These are phyloP conservation scores for Mycena albidolilacea DNA, from an alignment of 768 basidiomycete genomes.

Conservation along the genomic window DNA sequence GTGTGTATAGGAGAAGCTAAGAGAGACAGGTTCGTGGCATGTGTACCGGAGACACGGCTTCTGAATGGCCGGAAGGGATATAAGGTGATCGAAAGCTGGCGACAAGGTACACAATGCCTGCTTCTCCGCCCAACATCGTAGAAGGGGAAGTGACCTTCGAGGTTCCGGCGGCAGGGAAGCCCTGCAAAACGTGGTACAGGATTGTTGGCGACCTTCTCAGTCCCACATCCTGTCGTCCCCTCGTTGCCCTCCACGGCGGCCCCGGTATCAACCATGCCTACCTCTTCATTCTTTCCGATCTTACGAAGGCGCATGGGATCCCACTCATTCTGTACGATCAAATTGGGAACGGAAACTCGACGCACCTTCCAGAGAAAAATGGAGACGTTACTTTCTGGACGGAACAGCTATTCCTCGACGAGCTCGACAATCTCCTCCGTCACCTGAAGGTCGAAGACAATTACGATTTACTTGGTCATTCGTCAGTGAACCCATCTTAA, in stretches of 20 bases:
- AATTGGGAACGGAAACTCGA: conserved; percentile 66
- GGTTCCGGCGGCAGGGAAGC: conserved; percentile 35
- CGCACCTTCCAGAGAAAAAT: conserved; percentile 66
- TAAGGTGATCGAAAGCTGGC: conserved; percentile 2
- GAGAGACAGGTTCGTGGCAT: not conserved
- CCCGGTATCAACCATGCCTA: conserved; percentile 64
- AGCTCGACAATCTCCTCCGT: conserved; percentile 62
- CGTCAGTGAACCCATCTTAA: conserved; percentile 50
- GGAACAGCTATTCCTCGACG: conserved; percentile 63
- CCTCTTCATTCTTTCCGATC: conserved; percentile 55
- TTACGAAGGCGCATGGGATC: conserved; percentile 52
- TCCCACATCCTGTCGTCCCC: conserved; percentile 51
- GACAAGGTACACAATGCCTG: not conserved
- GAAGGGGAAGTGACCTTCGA: conserved; percentile 28
- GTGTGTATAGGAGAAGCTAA: too few relatives aligned
- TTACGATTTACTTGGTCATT: conserved; percentile 68
- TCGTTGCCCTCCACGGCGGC: conserved; percentile 69
- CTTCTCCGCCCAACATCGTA: not conserved
- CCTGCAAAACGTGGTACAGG: conserved; percentile 66
- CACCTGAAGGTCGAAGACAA: conserved; percentile 60
- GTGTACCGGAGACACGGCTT: conserved; percentile 7
- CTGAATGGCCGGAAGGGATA: conserved; percentile 3
- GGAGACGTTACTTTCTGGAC: conserved; percentile 63
- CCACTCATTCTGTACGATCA: conserved; percentile 73
- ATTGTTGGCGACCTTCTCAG: conserved; percentile 59